Conservation (phyloP, 345 rosid species). For the Dipteronia sinensis region DNA sequence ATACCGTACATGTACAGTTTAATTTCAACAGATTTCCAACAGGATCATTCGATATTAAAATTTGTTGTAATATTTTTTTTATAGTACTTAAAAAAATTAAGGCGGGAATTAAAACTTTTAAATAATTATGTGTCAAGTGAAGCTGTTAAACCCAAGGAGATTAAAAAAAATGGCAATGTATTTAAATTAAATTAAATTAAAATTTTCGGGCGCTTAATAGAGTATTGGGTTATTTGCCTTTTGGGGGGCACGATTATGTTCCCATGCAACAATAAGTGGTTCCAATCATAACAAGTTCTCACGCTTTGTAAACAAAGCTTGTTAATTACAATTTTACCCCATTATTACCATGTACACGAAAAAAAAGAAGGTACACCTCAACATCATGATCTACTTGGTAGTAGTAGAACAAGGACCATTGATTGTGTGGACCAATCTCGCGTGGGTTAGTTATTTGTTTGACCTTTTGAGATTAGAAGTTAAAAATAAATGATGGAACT, state of each 20-base stretch:
- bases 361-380: constrained; percentile 25
- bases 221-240: constrained; percentile 12
- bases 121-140: no score
- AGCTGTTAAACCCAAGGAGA: no score
- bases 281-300: constrained; percentile 50
- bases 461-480: constrained; percentile 32
- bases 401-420: constrained; percentile 27
- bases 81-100: no score
- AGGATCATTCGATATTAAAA: no score
- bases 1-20: no score
- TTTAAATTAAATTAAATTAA: background rate
- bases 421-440: constrained; percentile 38
- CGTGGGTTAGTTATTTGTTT: constrained; percentile 32
- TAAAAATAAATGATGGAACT: constrained; percentile 14
- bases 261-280: constrained; percentile 49
- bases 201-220: background rate
- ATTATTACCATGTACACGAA: constrained; percentile 12
- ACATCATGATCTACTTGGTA: constrained; percentile 26
- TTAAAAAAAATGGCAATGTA: no score
- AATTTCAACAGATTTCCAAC: no score
- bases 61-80: no score
- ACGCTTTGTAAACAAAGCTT: constrained; percentile 30
- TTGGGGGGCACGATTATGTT: constrained; percentile 52
- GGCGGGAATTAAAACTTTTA: no score
- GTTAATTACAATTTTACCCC: constrained; percentile 29